Evolutionary conservation across 176 grass and related monocot genomes (phyloP), one percentile per base, ranked within the genome.

Genomic region (Neostapfia colusana): DNA sequence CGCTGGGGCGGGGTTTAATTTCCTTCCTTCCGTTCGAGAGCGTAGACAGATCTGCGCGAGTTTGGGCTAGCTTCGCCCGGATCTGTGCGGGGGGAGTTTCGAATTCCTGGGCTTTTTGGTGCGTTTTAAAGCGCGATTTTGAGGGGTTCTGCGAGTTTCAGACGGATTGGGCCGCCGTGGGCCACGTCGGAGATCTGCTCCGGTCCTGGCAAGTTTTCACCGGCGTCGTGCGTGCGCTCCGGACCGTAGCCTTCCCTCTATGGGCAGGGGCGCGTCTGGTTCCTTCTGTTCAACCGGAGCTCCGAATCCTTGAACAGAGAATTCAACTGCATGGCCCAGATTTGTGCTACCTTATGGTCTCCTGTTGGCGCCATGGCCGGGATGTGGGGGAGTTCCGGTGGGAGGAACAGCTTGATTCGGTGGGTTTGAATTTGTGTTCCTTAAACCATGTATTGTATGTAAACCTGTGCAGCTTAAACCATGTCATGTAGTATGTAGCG

Each of bases 91-190:
- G 2, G 3, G 18, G 16, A 20, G 24, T 70, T 70, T 46, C 12
- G 7, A 49, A 70, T 46, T 70, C 23, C 24, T 70, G 43, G 67
- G 43, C 67, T 70, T 70, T 70, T 70, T 26, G 42, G n/a, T 16
- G 41, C 59, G 21, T 46, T 69, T 68, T 67, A 34, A 8, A 31
- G 0, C 25, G 42, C 14, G 14, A 46, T 48, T 46, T 70, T 10
- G 14, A 45, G 5, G 39, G 42, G 67, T 7, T 70, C 49, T 49
- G 24, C 23, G 67, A 21, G 11, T 51, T 51, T 51, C 17, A 16
- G 5, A 2, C 14, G 42, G 67, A 70, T 70, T 70, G 67, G 67
- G 67, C 43, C 67, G 65, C n/a, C 36, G n/a, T 70, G 67, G 67
- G 14, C 42, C 43, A 45, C 11, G 67, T 24, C 10, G n/a, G 5